Evolutionary conservation across 768 basidiomycete genomes (phyloP), one percentile per base, ranked within the genome.

Genomic region (Trametes meyenii): DNA sequence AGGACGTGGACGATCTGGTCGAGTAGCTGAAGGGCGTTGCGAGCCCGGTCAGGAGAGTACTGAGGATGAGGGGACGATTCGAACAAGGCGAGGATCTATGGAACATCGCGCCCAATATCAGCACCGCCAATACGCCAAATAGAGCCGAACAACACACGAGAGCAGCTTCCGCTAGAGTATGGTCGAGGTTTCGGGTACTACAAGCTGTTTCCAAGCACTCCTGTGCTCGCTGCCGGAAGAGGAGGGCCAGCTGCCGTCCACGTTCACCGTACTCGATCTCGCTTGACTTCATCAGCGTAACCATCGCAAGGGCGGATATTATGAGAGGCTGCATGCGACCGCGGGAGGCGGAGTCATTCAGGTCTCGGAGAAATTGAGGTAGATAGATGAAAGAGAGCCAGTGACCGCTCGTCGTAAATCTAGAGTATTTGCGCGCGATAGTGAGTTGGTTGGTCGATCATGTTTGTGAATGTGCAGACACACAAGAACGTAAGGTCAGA

Each of bases 51-150:
- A 4, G 81, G 77, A 21, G 79, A 81, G 69, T 90, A 82, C 44
- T 81, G 76, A 6, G 89, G 89, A 61, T 92, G 88, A 5, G 87
- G 82, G 1, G 88, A 92, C 0, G 84, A 82, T 71, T 93, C 91
- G 66, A 90, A 93, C 2, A 93, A 75, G 5, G 90, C 87, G 10
- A 92, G 79, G 50, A 93, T 84, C 90, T 90, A 38, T 24, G 21
- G 21, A 23, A 13, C 23, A 16, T 48, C 29, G 29, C 29, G 29
- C 29, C 8, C 29, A 33, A 33, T 8, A 8, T 33, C 8, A 33
- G 29, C 29, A 50, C 23, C 10, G 50, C 17, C 13, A 23, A 8
- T 52, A 13, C 11, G 51, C 8, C 2, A 52, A 40, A 21, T 5
- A 38, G n/a, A 23, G 7, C 5, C 24, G 21, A 5, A 14, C 3